A percentile compares a stretch with the other conserved stretches of the same genome.
Conservation (phyloP, 2,329 filamentous ascomycete genomes). For the Phialophora macrospora region DNA sequence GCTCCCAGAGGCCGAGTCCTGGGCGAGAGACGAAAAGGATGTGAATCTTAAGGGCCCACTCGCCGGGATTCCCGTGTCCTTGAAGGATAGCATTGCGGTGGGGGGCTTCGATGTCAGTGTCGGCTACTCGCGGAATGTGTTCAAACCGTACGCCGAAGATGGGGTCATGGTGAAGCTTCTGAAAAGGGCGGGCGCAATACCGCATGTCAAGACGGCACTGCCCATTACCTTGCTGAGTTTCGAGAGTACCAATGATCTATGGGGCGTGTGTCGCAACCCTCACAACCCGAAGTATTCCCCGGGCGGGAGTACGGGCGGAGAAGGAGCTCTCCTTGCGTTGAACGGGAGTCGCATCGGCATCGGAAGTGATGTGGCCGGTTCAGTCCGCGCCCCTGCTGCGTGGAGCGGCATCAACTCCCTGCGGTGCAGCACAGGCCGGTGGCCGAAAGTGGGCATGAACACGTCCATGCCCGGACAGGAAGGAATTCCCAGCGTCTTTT, state of each 20-base stretch:
- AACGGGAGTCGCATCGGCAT: constrained; percentile 84
- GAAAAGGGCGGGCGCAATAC: constrained; percentile 84
- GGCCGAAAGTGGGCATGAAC: constrained; percentile 81
- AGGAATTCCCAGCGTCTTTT: constrained; percentile 85
- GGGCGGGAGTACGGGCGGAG: constrained; percentile 85
- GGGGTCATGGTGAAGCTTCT: constrained; percentile 75
- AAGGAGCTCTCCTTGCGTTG: constrained; percentile 79
- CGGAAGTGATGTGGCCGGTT: constrained; percentile 88
- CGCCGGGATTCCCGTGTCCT: constrained; percentile 81
- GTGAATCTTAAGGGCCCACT: constrained; percentile 79
- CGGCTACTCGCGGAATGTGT: constrained; percentile 75
- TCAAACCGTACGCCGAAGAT: constrained; percentile 69
- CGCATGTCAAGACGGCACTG: constrained; percentile 90
- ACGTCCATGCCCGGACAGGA: constrained; percentile 95
- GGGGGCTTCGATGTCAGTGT: constrained; percentile 82
- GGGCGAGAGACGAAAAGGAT: constrained; percentile 59
- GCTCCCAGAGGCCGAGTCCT: constrained; percentile 75
- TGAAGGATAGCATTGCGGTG: constrained; percentile 80
- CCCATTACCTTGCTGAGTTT: constrained; percentile 87
- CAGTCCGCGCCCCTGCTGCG: constrained; percentile 82
- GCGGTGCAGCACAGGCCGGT: constrained; percentile 84
- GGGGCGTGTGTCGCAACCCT: constrained; percentile 81
- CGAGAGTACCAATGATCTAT: constrained; percentile 78
- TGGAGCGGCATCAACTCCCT: constrained; percentile 89
- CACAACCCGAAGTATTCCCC: constrained; percentile 84